A percentile compares a stretch with the other conserved stretches of the same genome.
These are phyloP conservation scores for Magnaporthales sp. DNA, from an alignment of 2,329 filamentous ascomycete species.

Conservation along the genomic window DNA sequence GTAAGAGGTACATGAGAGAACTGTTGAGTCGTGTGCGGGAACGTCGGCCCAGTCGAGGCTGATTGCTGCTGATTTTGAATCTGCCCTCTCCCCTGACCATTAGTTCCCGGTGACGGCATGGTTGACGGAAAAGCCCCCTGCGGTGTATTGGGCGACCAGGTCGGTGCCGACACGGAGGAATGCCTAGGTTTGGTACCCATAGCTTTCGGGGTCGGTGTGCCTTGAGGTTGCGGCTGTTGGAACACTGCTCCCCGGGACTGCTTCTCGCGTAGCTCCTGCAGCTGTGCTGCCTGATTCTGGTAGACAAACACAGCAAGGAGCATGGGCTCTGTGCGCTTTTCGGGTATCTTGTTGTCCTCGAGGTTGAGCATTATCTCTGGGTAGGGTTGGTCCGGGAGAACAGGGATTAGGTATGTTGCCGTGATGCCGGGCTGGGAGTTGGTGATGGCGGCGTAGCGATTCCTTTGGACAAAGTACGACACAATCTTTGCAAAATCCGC, in stretches of 20 bases:
- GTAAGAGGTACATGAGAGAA: not conserved
- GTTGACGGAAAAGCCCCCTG: slow-evolving; percentile 25
- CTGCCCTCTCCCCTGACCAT: slow-evolving; percentile 15
- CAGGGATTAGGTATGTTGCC: slow-evolving; percentile 85
- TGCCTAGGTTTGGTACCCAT: slow-evolving; percentile 28
- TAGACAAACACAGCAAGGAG: slow-evolving; percentile 82
- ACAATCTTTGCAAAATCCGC: slow-evolving; percentile 68
- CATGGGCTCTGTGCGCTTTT: slow-evolving; percentile 62
- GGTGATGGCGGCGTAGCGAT: slow-evolving; percentile 79
- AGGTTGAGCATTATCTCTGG: slow-evolving; percentile 85
- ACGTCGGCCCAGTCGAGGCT: slow-evolving; percentile 10
- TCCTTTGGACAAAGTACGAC: slow-evolving; percentile 75
- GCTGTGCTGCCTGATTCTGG: slow-evolving; percentile 42
- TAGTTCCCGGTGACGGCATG: slow-evolving; percentile 6
- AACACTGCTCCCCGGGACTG: not conserved
- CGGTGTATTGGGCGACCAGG: slow-evolving; percentile 44
- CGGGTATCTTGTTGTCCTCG: slow-evolving; percentile 73
- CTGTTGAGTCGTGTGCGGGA: slow-evolving; percentile 6
- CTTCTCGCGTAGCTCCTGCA: slow-evolving; percentile 1
- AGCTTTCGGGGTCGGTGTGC: slow-evolving; percentile 10
- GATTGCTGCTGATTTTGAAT: slow-evolving; percentile 24
- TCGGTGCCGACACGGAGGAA: slow-evolving; percentile 39
- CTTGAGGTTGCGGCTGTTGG: not conserved
- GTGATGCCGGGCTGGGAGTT: slow-evolving; percentile 68
- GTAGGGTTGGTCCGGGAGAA: slow-evolving; percentile 63